A percentile compares a stretch with the other conserved stretches of the same genome.
phyloP scores from a whole-genome alignment of 2,329 filamentous ascomycete genomes.

The Cryphonectria nitschkei region DNA sequence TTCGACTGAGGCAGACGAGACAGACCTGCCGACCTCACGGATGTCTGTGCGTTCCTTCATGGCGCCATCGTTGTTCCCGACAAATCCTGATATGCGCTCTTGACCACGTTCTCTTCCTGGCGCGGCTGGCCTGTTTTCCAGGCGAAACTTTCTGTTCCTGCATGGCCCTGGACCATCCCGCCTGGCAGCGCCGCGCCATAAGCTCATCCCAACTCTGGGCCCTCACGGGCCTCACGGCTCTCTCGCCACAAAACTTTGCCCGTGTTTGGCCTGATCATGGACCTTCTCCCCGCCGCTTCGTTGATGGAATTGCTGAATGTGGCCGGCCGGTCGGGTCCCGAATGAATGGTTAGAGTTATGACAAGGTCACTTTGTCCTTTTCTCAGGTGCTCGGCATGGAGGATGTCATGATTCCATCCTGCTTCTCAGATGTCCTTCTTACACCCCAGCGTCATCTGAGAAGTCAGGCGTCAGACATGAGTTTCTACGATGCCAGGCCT shows the following conservation, averaged over 20 bases:
- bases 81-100: neutral
- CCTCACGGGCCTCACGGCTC: neutral
- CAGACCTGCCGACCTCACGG: neutral
- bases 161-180: neutral
- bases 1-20: too few species aligned
- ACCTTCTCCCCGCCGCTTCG: neutral
- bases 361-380: neutral
- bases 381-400: neutral
- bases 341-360: neutral
- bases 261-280: constrained; percentile 4
- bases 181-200: neutral
- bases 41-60: neutral
- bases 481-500: neutral
- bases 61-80: neutral
- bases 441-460: neutral
- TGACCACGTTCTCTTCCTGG: neutral
- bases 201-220: neutral
- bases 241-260: neutral
- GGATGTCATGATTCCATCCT: neutral
- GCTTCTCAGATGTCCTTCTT: neutral
- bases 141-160: neutral
- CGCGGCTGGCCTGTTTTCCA: neutral
- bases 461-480: neutral
- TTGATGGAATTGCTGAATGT: neutral
- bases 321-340: neutral